Evolutionary conservation across 352 stramenopile genomes (phyloP).

Genomic region (Peronosclerospora sorghi): DNA sequence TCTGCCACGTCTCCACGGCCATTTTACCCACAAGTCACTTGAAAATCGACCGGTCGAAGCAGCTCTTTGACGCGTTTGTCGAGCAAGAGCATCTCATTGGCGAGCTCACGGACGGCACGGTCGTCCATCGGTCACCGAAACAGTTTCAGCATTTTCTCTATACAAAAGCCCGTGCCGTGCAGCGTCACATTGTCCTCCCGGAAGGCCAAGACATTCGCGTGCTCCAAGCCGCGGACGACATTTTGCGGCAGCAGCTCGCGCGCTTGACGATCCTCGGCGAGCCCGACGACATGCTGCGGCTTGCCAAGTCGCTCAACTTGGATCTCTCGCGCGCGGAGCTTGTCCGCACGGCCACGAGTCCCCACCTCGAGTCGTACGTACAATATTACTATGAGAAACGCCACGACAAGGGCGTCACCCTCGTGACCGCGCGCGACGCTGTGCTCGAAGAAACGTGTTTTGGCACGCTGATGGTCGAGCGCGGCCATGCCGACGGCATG

Average conservation of each 20-base stretch:
- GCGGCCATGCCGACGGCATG: constrained; percentile 74
- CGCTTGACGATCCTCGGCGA: constrained; percentile 74
- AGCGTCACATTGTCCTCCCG: constrained; percentile 76
- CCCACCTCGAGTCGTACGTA: constrained; percentile 46
- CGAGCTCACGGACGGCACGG: constrained; percentile 47
- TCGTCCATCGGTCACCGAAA: constrained; percentile 61
- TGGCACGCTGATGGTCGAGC: constrained; percentile 79
- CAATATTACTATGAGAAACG: constrained; percentile 59
- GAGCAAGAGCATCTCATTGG: constrained; percentile 57
- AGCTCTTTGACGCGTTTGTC: constrained; percentile 53
- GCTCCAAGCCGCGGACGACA: constrained; percentile 66
- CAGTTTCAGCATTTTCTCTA: constrained; percentile 83
- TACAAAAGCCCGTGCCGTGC: constrained; percentile 51
- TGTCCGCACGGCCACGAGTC: constrained; percentile 36
- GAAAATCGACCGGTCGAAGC: constrained; percentile 62
- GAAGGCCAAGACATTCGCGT: constrained; percentile 77
- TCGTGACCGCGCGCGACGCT: constrained; percentile 39
- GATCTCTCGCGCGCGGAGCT: constrained; percentile 54
- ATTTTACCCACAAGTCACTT: constrained; percentile 56
- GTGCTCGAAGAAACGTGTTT: constrained; percentile 71
- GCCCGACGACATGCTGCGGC: constrained; percentile 49
- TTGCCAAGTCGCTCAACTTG: constrained; percentile 55
- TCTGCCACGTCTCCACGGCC: constrained; percentile 49
- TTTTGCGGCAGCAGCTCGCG: constrained; percentile 48
- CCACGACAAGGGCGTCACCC: constrained; percentile 76